Conservation (phyloP, 1,284 basidiomycete genomes). For the Boletellus sp. region DNA sequence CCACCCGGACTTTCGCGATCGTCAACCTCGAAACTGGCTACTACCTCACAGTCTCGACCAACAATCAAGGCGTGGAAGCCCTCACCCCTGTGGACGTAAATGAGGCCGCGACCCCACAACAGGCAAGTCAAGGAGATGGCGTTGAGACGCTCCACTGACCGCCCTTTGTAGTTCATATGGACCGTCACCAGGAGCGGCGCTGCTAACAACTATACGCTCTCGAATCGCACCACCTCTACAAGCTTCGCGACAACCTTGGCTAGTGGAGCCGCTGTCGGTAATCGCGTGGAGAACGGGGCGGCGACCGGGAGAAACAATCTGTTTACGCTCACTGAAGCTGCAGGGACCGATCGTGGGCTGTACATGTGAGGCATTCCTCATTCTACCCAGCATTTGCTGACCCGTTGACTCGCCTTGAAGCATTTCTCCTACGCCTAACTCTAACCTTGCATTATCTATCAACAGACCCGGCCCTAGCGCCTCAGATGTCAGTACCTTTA, state of each 20-base stretch:
- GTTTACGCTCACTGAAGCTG: not conserved
- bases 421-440: not conserved
- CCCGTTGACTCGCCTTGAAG: not conserved
- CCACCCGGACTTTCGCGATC: not conserved
- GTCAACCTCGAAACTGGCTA: not conserved
- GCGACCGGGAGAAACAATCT: not conserved
- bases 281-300: not conserved
- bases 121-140: not conserved
- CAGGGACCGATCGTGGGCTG: not conserved
- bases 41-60: not conserved
- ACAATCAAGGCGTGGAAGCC: not conserved
- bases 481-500: not conserved
- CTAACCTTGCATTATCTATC: not conserved
- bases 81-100: not conserved
- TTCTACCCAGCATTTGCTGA: not conserved
- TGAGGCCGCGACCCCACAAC: not conserved
- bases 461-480: not conserved
- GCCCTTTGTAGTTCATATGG: not conserved
- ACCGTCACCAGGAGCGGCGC: not conserved
- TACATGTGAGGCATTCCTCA: not conserved
- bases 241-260: not conserved
- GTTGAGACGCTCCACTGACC: not conserved
- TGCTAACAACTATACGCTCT: not conserved
- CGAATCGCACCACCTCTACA: not conserved
- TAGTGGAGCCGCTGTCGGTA: not conserved